phyloP scores from a whole-genome alignment of 2,329 filamentous ascomycete genomes.

The Phoma sp. region DNA sequence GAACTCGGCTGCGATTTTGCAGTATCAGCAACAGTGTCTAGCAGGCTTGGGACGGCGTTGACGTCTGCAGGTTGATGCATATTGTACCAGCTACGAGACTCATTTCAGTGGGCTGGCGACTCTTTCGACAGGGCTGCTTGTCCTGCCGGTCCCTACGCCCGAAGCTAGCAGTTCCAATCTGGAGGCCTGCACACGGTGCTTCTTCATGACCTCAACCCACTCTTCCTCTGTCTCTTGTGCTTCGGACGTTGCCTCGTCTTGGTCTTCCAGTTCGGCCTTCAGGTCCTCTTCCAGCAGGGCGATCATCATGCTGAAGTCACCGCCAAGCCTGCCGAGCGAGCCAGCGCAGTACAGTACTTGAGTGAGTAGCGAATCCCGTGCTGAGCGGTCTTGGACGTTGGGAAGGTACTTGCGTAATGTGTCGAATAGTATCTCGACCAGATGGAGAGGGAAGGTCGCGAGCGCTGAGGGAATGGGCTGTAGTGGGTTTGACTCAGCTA shows the following conservation, averaged over 20 bases:
- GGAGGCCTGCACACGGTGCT: slow-evolving; percentile 84
- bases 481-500: slow-evolving; percentile 42
- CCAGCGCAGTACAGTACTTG: slow-evolving; percentile 94
- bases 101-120: slow-evolving; percentile 17
- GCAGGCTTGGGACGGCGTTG: background rate
- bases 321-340: slow-evolving; percentile 86
- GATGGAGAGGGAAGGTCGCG: slow-evolving; percentile 82
- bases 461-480: slow-evolving; percentile 75
- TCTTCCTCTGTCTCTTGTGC: slow-evolving; percentile 60
- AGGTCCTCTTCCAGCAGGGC: slow-evolving; percentile 64
- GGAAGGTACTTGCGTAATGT: slow-evolving; percentile 80
- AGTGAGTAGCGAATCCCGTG: slow-evolving; percentile 85
- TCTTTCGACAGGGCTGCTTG: slow-evolving; percentile 25
- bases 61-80: background rate
- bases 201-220: slow-evolving; percentile 89
- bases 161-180: slow-evolving; percentile 67
- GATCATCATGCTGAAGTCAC: slow-evolving; percentile 90
- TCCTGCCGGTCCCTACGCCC: slow-evolving; percentile 49
- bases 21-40: too few species aligned
- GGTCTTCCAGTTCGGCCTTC: slow-evolving; percentile 47
- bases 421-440: slow-evolving; percentile 81
- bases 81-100: background rate
- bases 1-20: too few species aligned
- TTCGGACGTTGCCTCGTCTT: slow-evolving; percentile 49
- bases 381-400: slow-evolving; percentile 78